These are phyloP conservation scores for Tylopilus felleus DNA, from an alignment of 768 basidiomycete species.

Conservation along the genomic window DNA sequence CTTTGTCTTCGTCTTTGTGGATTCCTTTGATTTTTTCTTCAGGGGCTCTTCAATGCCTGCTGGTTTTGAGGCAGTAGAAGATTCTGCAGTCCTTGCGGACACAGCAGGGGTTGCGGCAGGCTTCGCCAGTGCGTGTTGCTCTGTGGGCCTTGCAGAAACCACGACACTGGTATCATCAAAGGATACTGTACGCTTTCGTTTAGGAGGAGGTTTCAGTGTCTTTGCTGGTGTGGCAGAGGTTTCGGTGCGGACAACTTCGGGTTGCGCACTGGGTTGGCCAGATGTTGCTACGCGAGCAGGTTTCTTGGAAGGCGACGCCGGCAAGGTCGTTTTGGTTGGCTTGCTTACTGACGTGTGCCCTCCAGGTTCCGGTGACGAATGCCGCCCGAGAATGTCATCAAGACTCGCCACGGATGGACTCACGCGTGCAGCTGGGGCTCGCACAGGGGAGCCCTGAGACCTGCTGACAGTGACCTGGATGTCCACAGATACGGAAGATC, in stretches of 20 bases:
- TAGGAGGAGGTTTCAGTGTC: not conserved
- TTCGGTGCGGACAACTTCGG: not conserved
- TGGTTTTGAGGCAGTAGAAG: not conserved
- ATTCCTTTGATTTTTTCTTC: slow-evolving; percentile 18
- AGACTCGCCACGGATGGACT: not conserved
- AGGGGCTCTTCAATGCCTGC: slow-evolving; percentile 4
- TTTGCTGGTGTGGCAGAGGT: not conserved
- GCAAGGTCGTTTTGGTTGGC: not conserved
- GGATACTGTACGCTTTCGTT: slow-evolving; percentile 29
- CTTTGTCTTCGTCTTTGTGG: not conserved
- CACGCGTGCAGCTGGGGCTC: slow-evolving; percentile 7
- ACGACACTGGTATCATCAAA: not conserved
- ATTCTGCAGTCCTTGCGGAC: not conserved
- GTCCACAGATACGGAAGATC: slow-evolving; percentile 34
- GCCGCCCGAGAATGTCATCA: not conserved
- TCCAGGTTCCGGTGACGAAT: not conserved
- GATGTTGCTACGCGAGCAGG: not conserved
- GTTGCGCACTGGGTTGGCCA: not conserved
- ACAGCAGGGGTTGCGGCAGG: not conserved
- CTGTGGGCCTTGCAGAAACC: not conserved
- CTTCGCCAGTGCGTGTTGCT: slow-evolving; percentile 9
- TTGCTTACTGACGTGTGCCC: not conserved
- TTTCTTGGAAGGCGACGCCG: not conserved
- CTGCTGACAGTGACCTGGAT: slow-evolving; percentile 32
- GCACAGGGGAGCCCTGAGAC: not conserved